Evolutionary conservation across 768 basidiomycete species (phyloP).

Genomic region (Lentinula detonsa): DNA sequence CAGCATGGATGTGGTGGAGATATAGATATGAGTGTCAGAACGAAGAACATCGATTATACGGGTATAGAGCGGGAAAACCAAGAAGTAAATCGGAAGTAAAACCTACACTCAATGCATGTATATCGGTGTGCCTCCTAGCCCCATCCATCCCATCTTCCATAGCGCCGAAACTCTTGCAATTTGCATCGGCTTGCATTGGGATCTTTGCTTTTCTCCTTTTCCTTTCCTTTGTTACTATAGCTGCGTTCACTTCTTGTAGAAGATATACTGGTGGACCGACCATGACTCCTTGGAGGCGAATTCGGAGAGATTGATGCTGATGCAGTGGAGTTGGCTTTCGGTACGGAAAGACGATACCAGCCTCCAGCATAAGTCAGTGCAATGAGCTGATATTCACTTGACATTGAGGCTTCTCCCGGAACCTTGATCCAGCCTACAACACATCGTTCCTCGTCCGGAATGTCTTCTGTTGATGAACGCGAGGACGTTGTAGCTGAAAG

Average conservation of each 20-base stretch:
- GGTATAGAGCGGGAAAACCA: neutral
- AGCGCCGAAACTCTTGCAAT: conserved; percentile 73
- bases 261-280: conserved; percentile 46
- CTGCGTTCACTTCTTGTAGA: conserved; percentile 37
- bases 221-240: conserved; percentile 56
- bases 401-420: conserved; percentile 23
- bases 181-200: conserved; percentile 62
- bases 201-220: conserved; percentile 32
- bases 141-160: conserved; percentile 91
- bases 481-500: conserved; percentile 58
- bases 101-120: neutral
- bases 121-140: conserved; percentile 21
- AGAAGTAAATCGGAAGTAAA: neutral
- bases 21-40: neutral
- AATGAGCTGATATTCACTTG: conserved; percentile 66
- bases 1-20: neutral
- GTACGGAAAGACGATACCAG: conserved; percentile 82
- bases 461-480: conserved; percentile 50
- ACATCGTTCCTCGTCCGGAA: conserved; percentile 79
- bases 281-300: conserved; percentile 40
- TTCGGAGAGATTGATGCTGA: conserved; percentile 17
- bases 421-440: conserved; percentile 81
- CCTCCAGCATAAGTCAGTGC: conserved; percentile 87
- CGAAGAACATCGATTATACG: neutral
- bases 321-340: conserved; percentile 21